These are phyloP conservation scores for Erigeron philadelphicus DNA, from an alignment of 140 eudicot species.

Conservation along the genomic window DNA sequence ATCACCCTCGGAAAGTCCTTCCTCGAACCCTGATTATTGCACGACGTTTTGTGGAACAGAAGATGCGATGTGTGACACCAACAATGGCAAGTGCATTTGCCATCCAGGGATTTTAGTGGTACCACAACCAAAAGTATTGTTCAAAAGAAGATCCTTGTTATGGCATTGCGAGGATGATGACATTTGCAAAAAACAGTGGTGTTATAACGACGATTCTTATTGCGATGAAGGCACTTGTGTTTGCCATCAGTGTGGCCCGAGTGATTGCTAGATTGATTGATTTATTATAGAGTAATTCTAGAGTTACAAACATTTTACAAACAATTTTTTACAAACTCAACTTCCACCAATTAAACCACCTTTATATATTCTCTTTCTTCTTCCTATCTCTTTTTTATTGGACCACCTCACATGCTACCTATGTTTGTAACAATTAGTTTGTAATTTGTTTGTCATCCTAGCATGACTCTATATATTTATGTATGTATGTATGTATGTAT, in stretches of 20 bases:
- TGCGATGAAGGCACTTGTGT: constrained; percentile 13
- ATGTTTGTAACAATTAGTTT: no score
- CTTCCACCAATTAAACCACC: no score
- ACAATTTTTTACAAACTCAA: no score
- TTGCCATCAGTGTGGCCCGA: constrained; percentile 5
- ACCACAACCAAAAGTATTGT: background rate
- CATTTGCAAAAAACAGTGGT: constrained; percentile 15
- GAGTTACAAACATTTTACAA: no score
- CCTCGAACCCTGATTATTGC: background rate
- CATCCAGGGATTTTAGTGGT: background rate
- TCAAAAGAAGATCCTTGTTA: constrained; percentile 15
- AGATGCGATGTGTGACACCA: constrained; percentile 7
- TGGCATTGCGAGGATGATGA: constrained; percentile 11
- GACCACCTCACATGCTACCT: no score
- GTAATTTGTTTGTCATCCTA: no score
- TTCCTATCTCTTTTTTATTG: no score
- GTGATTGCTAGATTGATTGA: background rate
- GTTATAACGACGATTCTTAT: background rate
- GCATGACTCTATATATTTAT: no score
- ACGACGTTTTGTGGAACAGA: constrained; percentile 1
- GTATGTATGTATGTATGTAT: no score
- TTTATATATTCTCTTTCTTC: no score
- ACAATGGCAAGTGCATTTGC: constrained; percentile 2
- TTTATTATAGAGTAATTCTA: no score
- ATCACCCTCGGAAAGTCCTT: constrained; percentile 5